Percentiles rank a stretch among this genome's conserved stretches.
These are phyloP conservation scores for Podila epigama DNA, from an alignment of 192 early-diverging fungal species.

Conservation along the genomic window DNA sequence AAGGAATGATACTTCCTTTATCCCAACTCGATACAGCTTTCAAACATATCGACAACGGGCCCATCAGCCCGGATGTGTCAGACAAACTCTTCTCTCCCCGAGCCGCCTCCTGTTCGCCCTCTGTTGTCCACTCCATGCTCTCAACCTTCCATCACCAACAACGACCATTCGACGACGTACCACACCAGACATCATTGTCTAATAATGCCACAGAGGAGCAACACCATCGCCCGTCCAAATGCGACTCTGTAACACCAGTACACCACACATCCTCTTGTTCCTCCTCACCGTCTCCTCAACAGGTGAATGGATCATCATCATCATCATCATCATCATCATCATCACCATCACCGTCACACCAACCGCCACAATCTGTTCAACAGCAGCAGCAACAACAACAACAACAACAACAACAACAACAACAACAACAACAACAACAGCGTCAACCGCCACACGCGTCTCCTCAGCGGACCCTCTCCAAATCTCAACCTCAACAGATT, in stretches of 20 bases:
- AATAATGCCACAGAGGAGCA: not conserved
- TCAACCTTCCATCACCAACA: not conserved
- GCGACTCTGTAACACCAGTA: not conserved
- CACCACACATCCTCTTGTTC: too few species aligned
- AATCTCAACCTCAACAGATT: not conserved
- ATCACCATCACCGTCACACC: slow-evolving; percentile 9
- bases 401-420: not conserved
- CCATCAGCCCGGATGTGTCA: not conserved
- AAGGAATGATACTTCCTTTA: too few species aligned
- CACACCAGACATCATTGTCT: slow-evolving; percentile 6
- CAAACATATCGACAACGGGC: too few species aligned
- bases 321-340: too few species aligned
- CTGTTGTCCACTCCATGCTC: slow-evolving; percentile 7
- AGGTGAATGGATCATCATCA: not conserved
- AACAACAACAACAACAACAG: not conserved
- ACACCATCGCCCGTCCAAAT: not conserved
- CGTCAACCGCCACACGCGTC: not conserved
- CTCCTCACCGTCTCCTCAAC: too few species aligned
- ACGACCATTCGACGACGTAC: not conserved
- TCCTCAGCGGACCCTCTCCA: too few species aligned
- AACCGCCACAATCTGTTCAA: not conserved
- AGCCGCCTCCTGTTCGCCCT: not conserved
- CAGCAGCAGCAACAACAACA: not conserved
- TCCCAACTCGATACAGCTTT: too few species aligned
- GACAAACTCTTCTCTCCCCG: not conserved